Base-by-base conservation (phyloP, 352 stramenopile species). In the Paralagenidium karlingii region DNA sequence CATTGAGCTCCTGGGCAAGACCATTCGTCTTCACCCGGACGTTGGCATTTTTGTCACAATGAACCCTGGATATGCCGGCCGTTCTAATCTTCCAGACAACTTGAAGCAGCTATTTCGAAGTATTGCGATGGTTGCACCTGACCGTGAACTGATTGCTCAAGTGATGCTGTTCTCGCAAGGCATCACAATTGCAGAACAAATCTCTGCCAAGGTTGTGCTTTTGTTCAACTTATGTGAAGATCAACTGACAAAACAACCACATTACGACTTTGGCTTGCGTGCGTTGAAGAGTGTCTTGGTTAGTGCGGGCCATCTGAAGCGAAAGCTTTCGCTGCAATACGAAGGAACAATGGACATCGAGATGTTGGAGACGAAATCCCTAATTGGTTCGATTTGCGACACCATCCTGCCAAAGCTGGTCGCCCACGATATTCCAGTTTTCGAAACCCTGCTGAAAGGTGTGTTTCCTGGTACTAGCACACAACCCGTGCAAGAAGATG, bases 31-130 rank as follows among this genome's bases (percentile, higher is more conserved):
- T 7, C 88, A 98, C 57, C 81, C 94, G 37, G 94, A 98, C 56
- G 96, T 99, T 37, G 97, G 95, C 19, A 99, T 99, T 43, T 99
- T 99, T 61, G 95, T 99, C 24, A 99, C 97, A 12, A 99, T 99
- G 96, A 99, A 99, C 61, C 97, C 97, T 26, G 94, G 93, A 19
- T 99, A 99, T 60, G 97, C 96, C 41, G 97, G 97, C 9, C 79
- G 96, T 49, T 97, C 86, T 8, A 97, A 98, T 53, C 52, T 98
- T 28, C 93, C 93, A 0, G 94, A 98, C 57, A 98, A 98, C 60
- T 68, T 99, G 39, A 99, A 99, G 63, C 94, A 96, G 42, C 69
- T 99, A 2, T 99, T 99, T 80, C 75, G 97, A 8, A 97, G 96
- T 40, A 97, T 99, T 43, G 96, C 97, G 5, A 99, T 99, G 97